Base-by-base conservation (phyloP, 768 basidiomycete genomes). In the Mycena filopes region DNA sequence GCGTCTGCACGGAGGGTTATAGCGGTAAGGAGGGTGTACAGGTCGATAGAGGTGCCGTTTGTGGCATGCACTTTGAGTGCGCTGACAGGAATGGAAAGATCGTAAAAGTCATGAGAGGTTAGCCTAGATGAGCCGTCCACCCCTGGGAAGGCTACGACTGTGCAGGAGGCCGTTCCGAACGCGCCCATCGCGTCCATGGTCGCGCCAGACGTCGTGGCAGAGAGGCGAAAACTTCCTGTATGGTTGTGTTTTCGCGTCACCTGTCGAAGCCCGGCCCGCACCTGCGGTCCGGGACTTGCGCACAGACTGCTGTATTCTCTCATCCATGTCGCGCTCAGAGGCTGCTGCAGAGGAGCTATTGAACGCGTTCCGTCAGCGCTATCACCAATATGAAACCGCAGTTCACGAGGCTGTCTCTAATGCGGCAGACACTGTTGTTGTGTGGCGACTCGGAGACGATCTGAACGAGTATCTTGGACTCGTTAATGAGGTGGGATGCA, bases 381-480 rank as follows among this genome's bases (percentile, higher is more conserved):
- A 70, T 53, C 55, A 58, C 51, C 57, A 54, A 13, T 70, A 59
- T 56, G 54, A 59, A 20, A 7, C n/a, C 4, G 43, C 48, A 3
- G 55, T 65, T 3, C 40, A 41, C 7, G 59, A 70, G 15, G 63
- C 56, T 3, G 28, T 65, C 4, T n/a, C 36, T 10, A 54, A 43
- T 20, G 26, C 47, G 15, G 49, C 63, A 11, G 69, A 70, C 42
- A 56, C 57, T 4, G 64, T 63, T 11, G 67, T 70, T 8, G 41
- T 70, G 3, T 60, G 40, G 43, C n/a, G 69, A 45, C 53, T 70
- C 0, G 69, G 69, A 29, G 69, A 68, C 57, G 69, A 70, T 46
- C 54, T 65, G 31, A 54, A 57, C 15, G n/a, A 65, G 20, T 70
- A 55, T 48, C 16, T 29, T 15, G 57, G 21, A 3, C 57, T 70